A percentile compares a stretch with the other conserved stretches of the same genome.
These are phyloP conservation scores for Mallotus repandus DNA, from an alignment of 441 rosid genomes.

Conservation along the genomic window DNA sequence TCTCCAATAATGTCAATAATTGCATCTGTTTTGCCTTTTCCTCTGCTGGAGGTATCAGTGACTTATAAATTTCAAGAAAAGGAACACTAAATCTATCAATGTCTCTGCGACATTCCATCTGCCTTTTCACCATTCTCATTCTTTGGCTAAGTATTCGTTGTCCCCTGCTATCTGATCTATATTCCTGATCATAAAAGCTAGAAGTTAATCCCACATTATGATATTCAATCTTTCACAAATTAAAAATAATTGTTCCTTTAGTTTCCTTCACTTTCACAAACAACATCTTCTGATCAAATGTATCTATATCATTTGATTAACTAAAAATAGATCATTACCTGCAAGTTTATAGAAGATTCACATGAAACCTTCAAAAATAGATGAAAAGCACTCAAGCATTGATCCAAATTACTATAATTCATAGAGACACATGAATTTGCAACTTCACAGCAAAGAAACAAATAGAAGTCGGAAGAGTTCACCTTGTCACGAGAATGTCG, in stretches of 20 bases:
- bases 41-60: conserved; percentile 74
- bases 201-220: conserved; percentile 21
- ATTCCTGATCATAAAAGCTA: conserved; percentile 52
- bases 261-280: not conserved
- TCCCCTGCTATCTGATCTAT: conserved; percentile 78
- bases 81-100: conserved; percentile 53
- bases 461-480: not conserved
- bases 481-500: conserved; percentile 55
- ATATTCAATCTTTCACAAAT: not conserved
- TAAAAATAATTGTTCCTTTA: not conserved
- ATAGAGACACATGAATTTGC: not conserved
- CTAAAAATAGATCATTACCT: not conserved
- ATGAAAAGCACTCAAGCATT: not conserved
- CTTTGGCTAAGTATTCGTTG: conserved; percentile 61
- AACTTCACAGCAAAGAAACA: not conserved
- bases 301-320: not conserved
- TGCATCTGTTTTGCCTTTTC: conserved; percentile 82
- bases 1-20: conserved; percentile 58
- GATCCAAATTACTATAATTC: not conserved
- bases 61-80: conserved; percentile 64
- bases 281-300: not conserved
- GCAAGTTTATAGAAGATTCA: not conserved
- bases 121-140: conserved; percentile 54
- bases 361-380: not conserved
- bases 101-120: conserved; percentile 58